A percentile compares a stretch with the other conserved stretches of the same genome.
phyloP scores from a whole-genome alignment of 1,284 basidiomycete genomes.

The Leccinum pachyderme region DNA sequence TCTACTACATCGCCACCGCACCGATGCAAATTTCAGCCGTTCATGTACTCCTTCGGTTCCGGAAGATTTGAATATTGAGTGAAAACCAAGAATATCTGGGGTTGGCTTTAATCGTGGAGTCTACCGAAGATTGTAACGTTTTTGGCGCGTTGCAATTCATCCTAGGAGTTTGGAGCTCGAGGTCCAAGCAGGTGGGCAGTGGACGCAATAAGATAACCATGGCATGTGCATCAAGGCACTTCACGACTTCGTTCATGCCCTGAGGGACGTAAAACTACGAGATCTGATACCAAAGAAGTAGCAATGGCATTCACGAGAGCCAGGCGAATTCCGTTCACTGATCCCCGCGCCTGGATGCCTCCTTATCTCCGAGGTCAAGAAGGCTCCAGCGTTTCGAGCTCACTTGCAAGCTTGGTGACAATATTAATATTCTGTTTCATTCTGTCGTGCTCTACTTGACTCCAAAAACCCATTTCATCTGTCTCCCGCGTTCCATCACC shows the following conservation, averaged over 20 bases:
- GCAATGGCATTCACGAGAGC: neutral
- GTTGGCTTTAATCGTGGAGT: constrained; percentile 18
- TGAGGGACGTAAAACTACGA: neutral
- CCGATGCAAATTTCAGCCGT: neutral
- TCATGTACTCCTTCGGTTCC: neutral
- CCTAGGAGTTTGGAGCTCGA: neutral
- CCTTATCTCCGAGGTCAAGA: constrained; percentile 5
- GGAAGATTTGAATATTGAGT: neutral
- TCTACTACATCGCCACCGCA: neutral
- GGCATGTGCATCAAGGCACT: neutral
- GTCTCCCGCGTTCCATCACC: neutral
- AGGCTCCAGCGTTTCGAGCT: neutral
- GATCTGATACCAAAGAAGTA: neutral
- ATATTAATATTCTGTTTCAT: neutral
- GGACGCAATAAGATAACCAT: neutral
- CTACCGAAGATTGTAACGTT: neutral
- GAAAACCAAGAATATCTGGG: constrained; percentile 47
- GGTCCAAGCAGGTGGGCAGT: neutral
- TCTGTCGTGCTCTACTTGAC: neutral
- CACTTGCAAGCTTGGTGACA: neutral
- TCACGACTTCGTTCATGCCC: neutral
- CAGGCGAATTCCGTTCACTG: neutral
- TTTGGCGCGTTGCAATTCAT: neutral
- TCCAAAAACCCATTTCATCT: neutral
- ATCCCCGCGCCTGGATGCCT: neutral